Conservation (phyloP, 257 asterid genomes). For the Thymus quinquecostatus region DNA sequence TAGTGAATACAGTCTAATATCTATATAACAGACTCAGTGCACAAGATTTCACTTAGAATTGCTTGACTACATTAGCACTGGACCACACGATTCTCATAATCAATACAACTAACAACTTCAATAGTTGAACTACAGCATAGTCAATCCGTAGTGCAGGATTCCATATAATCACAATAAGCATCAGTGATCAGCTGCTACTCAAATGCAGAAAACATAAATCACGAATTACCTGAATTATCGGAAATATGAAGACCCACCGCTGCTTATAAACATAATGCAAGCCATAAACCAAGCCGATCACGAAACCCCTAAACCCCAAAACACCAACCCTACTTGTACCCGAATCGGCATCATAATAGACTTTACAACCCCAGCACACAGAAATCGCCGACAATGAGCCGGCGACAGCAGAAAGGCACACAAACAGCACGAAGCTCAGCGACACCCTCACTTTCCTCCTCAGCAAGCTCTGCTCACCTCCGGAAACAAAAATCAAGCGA, state of each 20-base stretch:
- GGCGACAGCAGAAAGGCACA: constrained; percentile 49
- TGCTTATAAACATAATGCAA: constrained; percentile 57
- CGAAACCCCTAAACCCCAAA: constrained; percentile 65
- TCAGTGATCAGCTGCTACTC: constrained; percentile 12
- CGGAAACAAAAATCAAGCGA: constrained; percentile 62
- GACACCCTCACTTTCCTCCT: constrained; percentile 60
- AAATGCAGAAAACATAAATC: constrained; percentile 7
- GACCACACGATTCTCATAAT: constrained; percentile 1
- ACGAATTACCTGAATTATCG: constrained; percentile 76
- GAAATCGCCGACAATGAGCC: constrained; percentile 51
- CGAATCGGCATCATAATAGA: constrained; percentile 27
- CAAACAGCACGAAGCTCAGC: constrained; percentile 62
- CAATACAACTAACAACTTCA: neutral
- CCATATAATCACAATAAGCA: constrained; percentile 8
- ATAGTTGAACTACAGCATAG: constrained; percentile 5
- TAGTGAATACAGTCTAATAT: constrained; percentile 13
- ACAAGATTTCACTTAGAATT: neutral
- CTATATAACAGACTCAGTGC: constrained; percentile 3
- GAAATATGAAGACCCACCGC: constrained; percentile 87
- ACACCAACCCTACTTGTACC: constrained; percentile 35
- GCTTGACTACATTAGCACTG: neutral
- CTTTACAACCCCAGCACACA: constrained; percentile 67
- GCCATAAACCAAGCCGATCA: constrained; percentile 69
- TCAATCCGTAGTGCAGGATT: neutral
- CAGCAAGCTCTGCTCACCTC: constrained; percentile 39